Evolutionary conservation across 73 alveolate species (phyloP).

Genomic region (Paramecium sonneborni): DNA sequence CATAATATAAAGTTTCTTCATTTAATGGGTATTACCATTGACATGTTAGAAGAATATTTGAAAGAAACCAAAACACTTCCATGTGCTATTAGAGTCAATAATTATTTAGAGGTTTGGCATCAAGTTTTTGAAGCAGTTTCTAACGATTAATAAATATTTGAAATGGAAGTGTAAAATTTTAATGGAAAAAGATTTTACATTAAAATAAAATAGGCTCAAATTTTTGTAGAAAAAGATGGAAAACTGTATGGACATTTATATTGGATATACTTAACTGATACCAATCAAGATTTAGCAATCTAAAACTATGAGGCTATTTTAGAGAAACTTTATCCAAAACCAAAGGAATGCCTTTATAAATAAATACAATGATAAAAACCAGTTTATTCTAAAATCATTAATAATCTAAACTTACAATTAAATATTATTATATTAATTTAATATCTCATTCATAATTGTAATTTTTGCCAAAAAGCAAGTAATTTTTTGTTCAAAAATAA

Average conservation of each 20-base stretch:
- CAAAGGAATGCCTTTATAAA: neutral
- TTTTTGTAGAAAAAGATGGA: neutral
- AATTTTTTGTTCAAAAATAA: neutral
- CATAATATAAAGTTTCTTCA: neutral
- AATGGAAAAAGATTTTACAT: conserved; percentile 27
- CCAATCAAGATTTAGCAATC: neutral
- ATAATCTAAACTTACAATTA: neutral
- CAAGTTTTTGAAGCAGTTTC: conserved; percentile 26
- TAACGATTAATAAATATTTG: neutral
- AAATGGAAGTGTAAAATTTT: conserved; percentile 17
- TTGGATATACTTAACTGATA: conserved; percentile 38
- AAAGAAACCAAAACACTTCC: conserved; percentile 14
- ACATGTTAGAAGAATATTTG: neutral
- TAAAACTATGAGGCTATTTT: neutral
- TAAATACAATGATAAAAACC: neutral
- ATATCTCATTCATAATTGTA: neutral
- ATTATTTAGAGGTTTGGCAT: conserved; percentile 35
- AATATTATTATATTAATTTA: neutral
- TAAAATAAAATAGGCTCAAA: neutral
- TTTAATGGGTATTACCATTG: conserved; percentile 8
- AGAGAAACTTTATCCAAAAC: conserved; percentile 17
- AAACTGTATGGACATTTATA: neutral
- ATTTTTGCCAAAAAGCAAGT: neutral
- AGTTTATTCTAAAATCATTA: neutral
- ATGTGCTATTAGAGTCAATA: conserved; percentile 9